Evolutionary conservation across 495 filamentous ascomycete species (phyloP), one percentile per base, ranked within the genome.

Genomic region (Daldinia grandis): DNA sequence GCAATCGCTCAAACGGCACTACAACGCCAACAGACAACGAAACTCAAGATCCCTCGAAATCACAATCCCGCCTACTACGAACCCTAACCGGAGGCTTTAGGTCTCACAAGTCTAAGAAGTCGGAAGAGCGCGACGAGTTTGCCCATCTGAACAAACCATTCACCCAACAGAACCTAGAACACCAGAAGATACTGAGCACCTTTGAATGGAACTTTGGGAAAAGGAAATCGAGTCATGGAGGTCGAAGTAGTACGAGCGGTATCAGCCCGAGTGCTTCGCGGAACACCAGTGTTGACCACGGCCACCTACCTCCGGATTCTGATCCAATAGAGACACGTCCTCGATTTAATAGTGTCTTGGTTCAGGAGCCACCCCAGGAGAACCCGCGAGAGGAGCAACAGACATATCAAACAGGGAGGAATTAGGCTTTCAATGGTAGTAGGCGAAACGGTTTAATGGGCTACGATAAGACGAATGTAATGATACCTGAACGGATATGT

Each of bases 101-200:
- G 55, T 63, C 71, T 44, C 57, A 51, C 6, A 69, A 58, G 24
- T n/a, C 71, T 14, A 73, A 66, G 33, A 65, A 69, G 40, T 59
- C 71, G n/a, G 57, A 42, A 27, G 66, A 66, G 33, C 66, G 57
- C 19, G 51, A 65, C 35, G 71, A 73, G 28, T 55, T 28, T 40
- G 31, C 56, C 17, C 54, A 72, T 49, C 58, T 75, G 14, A 64
- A 77, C 55, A 71, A 68, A 19, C 73, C 70, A 8, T 73, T 77
- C 66, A 77, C 73, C 2, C 66, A 58, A 14, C 72, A 77, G 53
- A 77, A 77, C 49, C 58, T 75, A 28, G 75, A 73, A 51, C 69
- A 77, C 55, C 75, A 75, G 51, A 77, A 73, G 59, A 60, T 77
- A 33, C 40, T 77, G 35, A 69, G 44, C 49, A 50, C 69, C 33